Evolutionary conservation across 73 alveolate genomes (phyloP), one percentile per base, ranked within the genome.

Genomic region (Tetrahymena malaccensis): DNA sequence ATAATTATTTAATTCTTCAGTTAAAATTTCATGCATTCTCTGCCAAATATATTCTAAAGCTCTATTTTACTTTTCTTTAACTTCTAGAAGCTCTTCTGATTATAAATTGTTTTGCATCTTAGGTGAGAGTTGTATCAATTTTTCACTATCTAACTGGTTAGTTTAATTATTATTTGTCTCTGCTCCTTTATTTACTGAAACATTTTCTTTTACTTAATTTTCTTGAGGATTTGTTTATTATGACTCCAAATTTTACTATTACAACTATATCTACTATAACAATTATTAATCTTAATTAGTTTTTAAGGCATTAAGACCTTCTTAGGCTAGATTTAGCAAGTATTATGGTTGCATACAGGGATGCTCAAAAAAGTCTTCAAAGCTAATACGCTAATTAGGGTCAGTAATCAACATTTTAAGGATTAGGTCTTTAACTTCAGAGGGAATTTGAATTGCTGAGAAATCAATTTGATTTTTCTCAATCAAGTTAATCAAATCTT

Each of bases 311-410:
- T 17, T 70, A 27, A 31, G 89, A 70, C 37, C 37, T 15, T 70
- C 89, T 70, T 70, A 12, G 10, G 89, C 89, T 0, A 70, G 89
- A 27, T 70, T 27, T 70, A 27, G 19, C 17, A 70, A 70, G 37
- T 19, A 70, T 17, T n/a, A n/a, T 25, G 35, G 43, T 17, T 70
- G 37, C 89, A 70, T 70, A 8, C 95, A 95, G 2, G 97, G 97
- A 25, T 95, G 97, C 50, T 40, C 50, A 95, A 95, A 95, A 1
- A 95, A 33, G 7, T 95, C 97, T 50, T 95, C 97, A 95, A 85
- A 95, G 9, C 95, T 33, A 22, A 58, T 93, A 55, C 97, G 93
- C 25, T 89, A 33, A 33, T 95, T 95, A 7, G 97, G 97, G 37
- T 95, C 89, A 25, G 55, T 95, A 15, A 85, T 70, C 1, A 95